Base-by-base conservation (phyloP, 495 filamentous ascomycete genomes). In the Hypoxylon subgilvum region DNA sequence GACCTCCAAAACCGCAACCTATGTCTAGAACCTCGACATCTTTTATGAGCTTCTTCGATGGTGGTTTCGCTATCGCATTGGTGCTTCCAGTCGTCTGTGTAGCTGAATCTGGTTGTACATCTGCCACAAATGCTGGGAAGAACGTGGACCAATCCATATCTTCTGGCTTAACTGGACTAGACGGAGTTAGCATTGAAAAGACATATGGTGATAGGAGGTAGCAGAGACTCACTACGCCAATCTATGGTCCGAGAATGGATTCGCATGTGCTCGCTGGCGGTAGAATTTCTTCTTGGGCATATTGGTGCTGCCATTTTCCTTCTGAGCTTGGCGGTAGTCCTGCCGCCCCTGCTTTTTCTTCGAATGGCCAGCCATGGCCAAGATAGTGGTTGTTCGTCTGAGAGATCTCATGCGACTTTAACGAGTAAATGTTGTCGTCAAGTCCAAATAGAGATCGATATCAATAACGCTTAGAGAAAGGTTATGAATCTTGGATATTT, bases 21-120 rank as follows among this genome's bases (percentile, higher is more conserved):
- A 98, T 96, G 77, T 98, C 94, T 47, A 91, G 92, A n/a, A 98
- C 83, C 65, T 96, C 91, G 13, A 98, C 86, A 47, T 87, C 77
- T 62, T 87, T 84, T 16, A 76, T 74, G 21, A 92, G 66, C 14
- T 77, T 72, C 65, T 43, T 76, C 58, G 13, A 73, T 46, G 39
- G 39, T 10, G 3, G 59, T 42, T 46, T 62, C 34, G 19, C 46
- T 60, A 32, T 64, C 17, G 46, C 55, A 40, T 52, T 36, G 7
- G 42, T 13, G 13, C 44, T 61, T 19, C 62, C 57, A 16, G 35
- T 44, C 23, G 27, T 45, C 21, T 53, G 36, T n/a, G 63, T 8
- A 5, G 32, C 28, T 48, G 34, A 13, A 31, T 39, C 22, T 50
- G 27, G 23, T n/a, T 54, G 52, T 6, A 32, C 5, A 32, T 69